Evolutionary conservation across 140 eudicot genomes (phyloP).

Genomic region (Erigeron philadelphicus): DNA sequence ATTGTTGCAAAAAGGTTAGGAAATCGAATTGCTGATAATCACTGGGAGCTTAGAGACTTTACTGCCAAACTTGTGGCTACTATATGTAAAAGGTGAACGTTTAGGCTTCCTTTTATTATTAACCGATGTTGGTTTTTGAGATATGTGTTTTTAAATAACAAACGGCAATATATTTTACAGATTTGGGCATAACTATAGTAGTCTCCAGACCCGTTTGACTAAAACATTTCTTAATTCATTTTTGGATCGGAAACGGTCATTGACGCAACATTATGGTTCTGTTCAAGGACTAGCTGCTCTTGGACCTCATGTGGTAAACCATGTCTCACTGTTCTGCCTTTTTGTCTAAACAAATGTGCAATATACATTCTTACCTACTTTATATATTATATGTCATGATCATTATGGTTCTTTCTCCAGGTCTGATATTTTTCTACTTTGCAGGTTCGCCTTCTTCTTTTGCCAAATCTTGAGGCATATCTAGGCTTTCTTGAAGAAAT

Average conservation of each 20-base stretch:
- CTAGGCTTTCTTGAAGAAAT: conserved; percentile 57
- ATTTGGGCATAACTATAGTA: conserved; percentile 61
- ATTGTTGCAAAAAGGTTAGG: conserved; percentile 63
- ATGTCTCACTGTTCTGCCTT: not conserved
- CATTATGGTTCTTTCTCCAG: not conserved
- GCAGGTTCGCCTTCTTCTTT: conserved; percentile 56
- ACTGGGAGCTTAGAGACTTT: conserved; percentile 74
- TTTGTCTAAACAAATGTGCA: not conserved
- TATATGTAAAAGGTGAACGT: conserved; percentile 53
- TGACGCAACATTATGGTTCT: conserved; percentile 78
- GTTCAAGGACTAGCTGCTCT: conserved; percentile 73
- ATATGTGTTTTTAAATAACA: conserved; percentile 5
- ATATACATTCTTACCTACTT: not conserved
- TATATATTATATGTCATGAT: not conserved
- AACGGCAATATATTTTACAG: conserved; percentile 31
- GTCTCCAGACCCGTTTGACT: conserved; percentile 61
- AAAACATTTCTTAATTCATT: conserved; percentile 56
- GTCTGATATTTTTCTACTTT: conserved; percentile 16
- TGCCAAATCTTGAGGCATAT: conserved; percentile 52
- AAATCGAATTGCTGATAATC: conserved; percentile 57
- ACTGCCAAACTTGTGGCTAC: conserved; percentile 60
- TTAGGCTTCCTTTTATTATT: conserved; percentile 10
- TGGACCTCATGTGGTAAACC: conserved; percentile 61
- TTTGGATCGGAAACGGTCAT: conserved; percentile 52
- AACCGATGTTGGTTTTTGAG: not conserved